Conservation (phyloP, 495 filamentous ascomycete species). For the Annulohypoxylon bovei region DNA sequence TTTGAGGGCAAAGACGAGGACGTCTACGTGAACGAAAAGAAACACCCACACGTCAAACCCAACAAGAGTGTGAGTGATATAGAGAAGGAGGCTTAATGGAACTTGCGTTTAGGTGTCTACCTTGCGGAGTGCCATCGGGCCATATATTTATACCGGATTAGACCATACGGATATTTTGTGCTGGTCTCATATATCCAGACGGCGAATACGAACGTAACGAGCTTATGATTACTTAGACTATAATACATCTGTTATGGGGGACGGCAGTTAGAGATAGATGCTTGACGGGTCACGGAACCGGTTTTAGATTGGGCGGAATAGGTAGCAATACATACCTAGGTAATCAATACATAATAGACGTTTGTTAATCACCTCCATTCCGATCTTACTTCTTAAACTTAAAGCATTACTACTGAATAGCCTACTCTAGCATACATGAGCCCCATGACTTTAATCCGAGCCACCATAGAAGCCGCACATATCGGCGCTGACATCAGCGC, state of each 20-base stretch:
- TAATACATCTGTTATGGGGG: not conserved
- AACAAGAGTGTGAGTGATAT: constrained; percentile 19
- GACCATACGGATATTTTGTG: constrained; percentile 7
- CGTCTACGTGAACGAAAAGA: constrained; percentile 44
- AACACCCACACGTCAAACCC: constrained; percentile 38
- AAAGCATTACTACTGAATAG: not conserved
- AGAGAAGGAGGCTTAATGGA: constrained; percentile 40
- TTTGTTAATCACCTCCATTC: not conserved
- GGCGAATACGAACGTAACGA: constrained; percentile 30
- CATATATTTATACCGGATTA: not conserved
- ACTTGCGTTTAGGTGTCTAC: not conserved
- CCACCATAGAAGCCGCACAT: constrained; percentile 7
- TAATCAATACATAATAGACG: constrained; percentile 20
- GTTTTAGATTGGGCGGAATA: not conserved
- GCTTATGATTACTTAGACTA: constrained; percentile 20
- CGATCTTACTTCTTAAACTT: not conserved
- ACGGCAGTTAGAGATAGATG: not conserved
- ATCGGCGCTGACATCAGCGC: constrained; percentile 33
- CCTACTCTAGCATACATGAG: constrained; percentile 9
- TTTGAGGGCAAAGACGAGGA: constrained; percentile 74
- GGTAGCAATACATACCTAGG: not conserved
- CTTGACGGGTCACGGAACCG: not conserved
- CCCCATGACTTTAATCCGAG: constrained; percentile 11
- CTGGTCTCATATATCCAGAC: constrained; percentile 2
- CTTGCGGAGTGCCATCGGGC: not conserved